Percentiles rank a stretch among this genome's conserved stretches.
phyloP scores from a whole-genome alignment of 176 grass and related monocot genomes.

The Calamus simplicifolius region DNA sequence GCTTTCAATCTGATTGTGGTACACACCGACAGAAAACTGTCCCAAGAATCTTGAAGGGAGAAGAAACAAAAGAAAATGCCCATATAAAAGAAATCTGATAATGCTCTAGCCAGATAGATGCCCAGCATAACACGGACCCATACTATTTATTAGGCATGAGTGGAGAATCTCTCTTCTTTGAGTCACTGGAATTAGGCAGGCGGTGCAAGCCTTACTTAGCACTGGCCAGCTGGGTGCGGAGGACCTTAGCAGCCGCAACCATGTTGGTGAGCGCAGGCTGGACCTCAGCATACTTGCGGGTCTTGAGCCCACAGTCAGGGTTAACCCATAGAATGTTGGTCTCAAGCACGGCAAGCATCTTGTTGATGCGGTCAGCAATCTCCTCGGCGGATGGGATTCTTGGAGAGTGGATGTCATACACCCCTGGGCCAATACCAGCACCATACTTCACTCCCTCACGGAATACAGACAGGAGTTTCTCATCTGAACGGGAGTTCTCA shows the following conservation, averaged over 20 bases:
- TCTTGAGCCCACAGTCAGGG: slow-evolving; percentile 94
- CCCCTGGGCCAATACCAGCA: slow-evolving; percentile 85
- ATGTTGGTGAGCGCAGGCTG: slow-evolving; percentile 81
- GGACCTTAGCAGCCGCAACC: slow-evolving; percentile 68
- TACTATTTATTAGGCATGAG: too few species aligned
- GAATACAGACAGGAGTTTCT: slow-evolving; percentile 90
- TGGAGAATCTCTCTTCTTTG: too few species aligned
- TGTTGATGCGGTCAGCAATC: slow-evolving; percentile 74
- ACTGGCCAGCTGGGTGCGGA: slow-evolving; percentile 71
- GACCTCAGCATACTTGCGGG: slow-evolving; percentile 84
- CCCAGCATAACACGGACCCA: too few species aligned
- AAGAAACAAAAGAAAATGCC: too few species aligned
- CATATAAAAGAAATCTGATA: too few species aligned
- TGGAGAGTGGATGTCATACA: slow-evolving; percentile 95
- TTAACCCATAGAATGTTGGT: slow-evolving; percentile 91
- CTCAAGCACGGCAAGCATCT: slow-evolving; percentile 87
- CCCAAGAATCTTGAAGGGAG: too few species aligned
- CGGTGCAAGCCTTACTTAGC: slow-evolving; percentile 26
- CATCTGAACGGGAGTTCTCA: slow-evolving; percentile 82
- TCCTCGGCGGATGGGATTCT: slow-evolving; percentile 85
- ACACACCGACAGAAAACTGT: too few species aligned
- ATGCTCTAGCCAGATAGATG: too few species aligned
- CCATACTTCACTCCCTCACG: slow-evolving; percentile 81
- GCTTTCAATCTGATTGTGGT: too few species aligned
- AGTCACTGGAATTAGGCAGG: too few species aligned